Evolutionary conservation across 1,284 basidiomycete genomes (phyloP), one percentile per base, ranked within the genome.

Genomic region (Malassezia nana): DNA sequence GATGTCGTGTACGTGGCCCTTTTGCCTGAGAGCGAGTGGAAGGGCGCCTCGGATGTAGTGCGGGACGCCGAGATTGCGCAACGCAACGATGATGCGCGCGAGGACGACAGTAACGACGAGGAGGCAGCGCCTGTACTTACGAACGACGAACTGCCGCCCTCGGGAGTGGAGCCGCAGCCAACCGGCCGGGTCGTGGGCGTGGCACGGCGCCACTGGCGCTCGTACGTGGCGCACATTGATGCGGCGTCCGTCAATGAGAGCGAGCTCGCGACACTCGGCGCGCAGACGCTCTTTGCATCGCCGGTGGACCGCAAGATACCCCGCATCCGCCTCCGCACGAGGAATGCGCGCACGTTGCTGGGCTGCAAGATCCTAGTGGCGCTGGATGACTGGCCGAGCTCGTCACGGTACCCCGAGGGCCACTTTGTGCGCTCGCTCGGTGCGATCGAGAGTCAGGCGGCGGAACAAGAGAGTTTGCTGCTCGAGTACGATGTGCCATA

Each of bases 401-500:
- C 83, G 29, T 90, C 87, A 2, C 82, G 89, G 22, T 96, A 96
- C 70, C 94, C 94, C 0, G 91, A 96, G 65, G 94, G 94, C 0
- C 94, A 99, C 75, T 91, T 99, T 68, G 89, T 98, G 12, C 83
- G 92, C 39, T 84, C 89, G 0, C 80, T 99, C 0, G 94, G 94
- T 9, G 83, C 83, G 60, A 87, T 85, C 0, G 92, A 92, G 69
- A 87, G 84, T 72, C 94, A 95, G 74, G 90, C 91, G 71, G 91
- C 91, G 0, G 94, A 98, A 73, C 87, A 92, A 71, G 92, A 98
- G 75, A 89, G 87, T 72, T 72, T 98, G 56, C 75, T 99, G 63
- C 78, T 98, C 40, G 94, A 99, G 76, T 96, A 87, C 74, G 92
- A 95, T 62, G 89, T 98, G 2, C 90, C 91, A 0, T 98, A 98